Evolutionary conservation across 257 asterid species (phyloP), one percentile per base, ranked within the genome.

Genomic region (Ophiorrhiza pumila): DNA sequence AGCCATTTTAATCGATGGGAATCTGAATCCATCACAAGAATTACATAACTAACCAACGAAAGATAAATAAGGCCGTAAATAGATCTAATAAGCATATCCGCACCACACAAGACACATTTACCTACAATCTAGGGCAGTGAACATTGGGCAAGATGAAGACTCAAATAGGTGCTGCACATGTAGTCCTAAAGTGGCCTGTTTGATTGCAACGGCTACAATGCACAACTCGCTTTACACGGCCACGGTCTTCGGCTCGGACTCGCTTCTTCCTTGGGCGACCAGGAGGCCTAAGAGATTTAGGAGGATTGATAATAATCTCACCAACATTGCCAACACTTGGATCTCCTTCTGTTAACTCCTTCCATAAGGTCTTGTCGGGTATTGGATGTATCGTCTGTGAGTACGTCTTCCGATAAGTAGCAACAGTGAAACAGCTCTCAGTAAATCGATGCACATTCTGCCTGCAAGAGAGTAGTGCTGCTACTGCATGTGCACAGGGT

Each of bases 401-500:
- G 72, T 94, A 94, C 0, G 99, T 85, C 82, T 94, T 90, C 50
- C 97, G 55, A 27, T 88, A 94, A 1, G 91, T 86, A 1, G 96
- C 95, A 55, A 94, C 97, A 0, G 97, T 94, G 79, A 91, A 94
- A 64, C 99, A 91, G 80, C 96, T 90, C 89, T 94, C 99, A 0
- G 97, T 90, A 79, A 90, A 94, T 20, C 96, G 77, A 60, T 94
- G 97, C 57, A 91, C 97, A 45, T 94, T 91, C 78, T 90, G 97
- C 77, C 96, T 76, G 86, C 97, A 94, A 0, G 96, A 91, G 29
- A 91, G 90, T 9, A 94, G 82, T 14, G 99, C 99, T 39, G 99
- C 96, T n/a, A 91, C 97, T 0, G 99, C 97, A 32, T 94, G 99
- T 14, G 99, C 97, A 45, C 99, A 94, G 27, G 99, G 98, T n/a